Percentiles rank a stretch among this genome's conserved stretches.
These are phyloP conservation scores for Aspergillus clavatus DNA, from an alignment of 2,329 filamentous ascomycete genomes.

Conservation along the genomic window DNA sequence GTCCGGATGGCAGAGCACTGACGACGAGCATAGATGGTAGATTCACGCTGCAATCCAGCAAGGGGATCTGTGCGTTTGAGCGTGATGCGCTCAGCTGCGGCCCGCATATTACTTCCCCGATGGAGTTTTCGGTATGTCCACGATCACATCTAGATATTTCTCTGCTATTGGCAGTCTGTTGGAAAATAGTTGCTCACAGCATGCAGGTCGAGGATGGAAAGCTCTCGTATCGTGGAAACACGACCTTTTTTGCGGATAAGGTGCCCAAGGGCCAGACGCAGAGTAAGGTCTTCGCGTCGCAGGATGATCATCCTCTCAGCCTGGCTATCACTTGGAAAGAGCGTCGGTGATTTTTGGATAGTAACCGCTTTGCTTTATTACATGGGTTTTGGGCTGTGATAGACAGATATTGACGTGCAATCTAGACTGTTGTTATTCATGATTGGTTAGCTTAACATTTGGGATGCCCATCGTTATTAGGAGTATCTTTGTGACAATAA, in stretches of 20 bases:
- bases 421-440: background rate
- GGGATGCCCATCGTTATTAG: too few relatives aligned
- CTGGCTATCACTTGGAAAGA: conserved; percentile 31
- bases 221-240: conserved; percentile 30
- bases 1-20: background rate
- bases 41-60: conserved; percentile 56
- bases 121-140: conserved; percentile 28
- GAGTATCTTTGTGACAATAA: too few relatives aligned
- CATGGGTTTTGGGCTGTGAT: background rate
- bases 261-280: conserved; percentile 33
- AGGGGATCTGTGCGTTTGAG: conserved; percentile 55
- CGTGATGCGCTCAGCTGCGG: conserved; percentile 54
- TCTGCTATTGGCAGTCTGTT: background rate
- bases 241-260: conserved; percentile 37
- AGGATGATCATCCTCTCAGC: conserved; percentile 29
- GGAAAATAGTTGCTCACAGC: background rate
- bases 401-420: background rate
- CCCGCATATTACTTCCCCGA: conserved; percentile 22
- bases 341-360: conserved; percentile 1
- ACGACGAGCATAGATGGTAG: conserved; percentile 16
- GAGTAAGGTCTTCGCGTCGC: conserved; percentile 31
- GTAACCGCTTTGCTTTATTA: background rate
- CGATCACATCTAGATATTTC: background rate
- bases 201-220: conserved; percentile 29
- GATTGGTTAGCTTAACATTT: too few relatives aligned